Conservation (phyloP, 2,329 filamentous ascomycete genomes). For the Cladophialophora yegresii region DNA sequence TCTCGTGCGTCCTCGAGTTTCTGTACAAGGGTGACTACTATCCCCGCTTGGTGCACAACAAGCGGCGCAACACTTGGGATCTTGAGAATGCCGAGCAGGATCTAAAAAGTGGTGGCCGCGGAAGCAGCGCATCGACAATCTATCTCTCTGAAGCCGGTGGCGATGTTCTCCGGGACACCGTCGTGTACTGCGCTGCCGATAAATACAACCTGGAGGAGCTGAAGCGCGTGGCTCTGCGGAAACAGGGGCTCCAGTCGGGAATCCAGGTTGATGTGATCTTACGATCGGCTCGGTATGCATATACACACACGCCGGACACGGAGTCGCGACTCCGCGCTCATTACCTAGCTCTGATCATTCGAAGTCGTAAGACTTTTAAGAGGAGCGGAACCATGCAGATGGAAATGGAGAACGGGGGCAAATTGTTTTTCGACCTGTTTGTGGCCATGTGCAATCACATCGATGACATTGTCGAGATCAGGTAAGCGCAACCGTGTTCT, state of each 20-base stretch:
- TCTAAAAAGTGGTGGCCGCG: constrained; percentile 60
- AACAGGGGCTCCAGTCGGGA: constrained; percentile 90
- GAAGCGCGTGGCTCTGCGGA: constrained; percentile 85
- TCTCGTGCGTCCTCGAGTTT: constrained; percentile 92
- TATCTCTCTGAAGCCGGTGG: constrained; percentile 73
- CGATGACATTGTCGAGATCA: constrained; percentile 89
- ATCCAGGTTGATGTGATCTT: constrained; percentile 91
- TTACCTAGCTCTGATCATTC: constrained; percentile 95
- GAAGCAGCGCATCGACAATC: constrained; percentile 72
- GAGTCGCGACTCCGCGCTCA: constrained; percentile 92
- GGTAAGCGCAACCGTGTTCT: constrained; percentile 55
- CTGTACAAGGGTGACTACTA: constrained; percentile 97
- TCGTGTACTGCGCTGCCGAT: constrained; percentile 88
- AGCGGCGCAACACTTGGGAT: constrained; percentile 82
- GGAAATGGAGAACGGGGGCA: constrained; percentile 94
- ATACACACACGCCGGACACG: constrained; percentile 89
- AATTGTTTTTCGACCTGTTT: constrained; percentile 97
- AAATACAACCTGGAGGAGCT: constrained; percentile 89
- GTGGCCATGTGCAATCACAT: constrained; percentile 98
- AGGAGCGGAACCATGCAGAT: constrained; percentile 97
- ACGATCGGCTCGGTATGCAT: constrained; percentile 89
- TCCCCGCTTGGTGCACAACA: constrained; percentile 83
- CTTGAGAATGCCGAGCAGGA: constrained; percentile 71
- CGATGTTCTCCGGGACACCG: constrained; percentile 84
- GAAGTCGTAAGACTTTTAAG: constrained; percentile 97